These are phyloP conservation scores for Linnemannia schmuckeri DNA, from an alignment of 192 early-diverging fungal species.

Conservation along the genomic window DNA sequence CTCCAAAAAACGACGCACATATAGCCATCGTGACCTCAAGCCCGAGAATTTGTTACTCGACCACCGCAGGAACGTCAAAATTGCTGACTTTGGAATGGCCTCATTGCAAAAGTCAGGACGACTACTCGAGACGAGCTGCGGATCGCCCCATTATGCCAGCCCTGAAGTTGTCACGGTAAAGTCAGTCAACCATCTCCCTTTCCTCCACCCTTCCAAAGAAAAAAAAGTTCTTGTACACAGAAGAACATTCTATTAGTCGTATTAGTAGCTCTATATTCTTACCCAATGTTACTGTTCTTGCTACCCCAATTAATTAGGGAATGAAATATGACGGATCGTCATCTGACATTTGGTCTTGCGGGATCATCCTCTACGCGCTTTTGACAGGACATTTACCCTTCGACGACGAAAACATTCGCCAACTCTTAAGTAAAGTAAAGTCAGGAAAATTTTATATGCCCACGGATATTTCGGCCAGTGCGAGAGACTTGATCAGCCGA, in stretches of 20 bases:
- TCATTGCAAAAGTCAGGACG: conserved; percentile 61
- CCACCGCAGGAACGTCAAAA: conserved; percentile 62
- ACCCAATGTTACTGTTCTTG: background rate
- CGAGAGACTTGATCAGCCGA: conserved; percentile 60
- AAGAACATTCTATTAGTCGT: background rate
- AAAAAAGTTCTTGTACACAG: background rate
- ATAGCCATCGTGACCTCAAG: conserved; percentile 74
- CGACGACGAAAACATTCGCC: conserved; percentile 57
- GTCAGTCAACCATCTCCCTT: background rate
- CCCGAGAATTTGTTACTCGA: conserved; percentile 70
- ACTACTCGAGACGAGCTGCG: conserved; percentile 71
- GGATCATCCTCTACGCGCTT: conserved; percentile 83
- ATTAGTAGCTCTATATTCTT: background rate
- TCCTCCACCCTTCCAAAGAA: background rate
- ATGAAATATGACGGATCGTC: conserved; percentile 75
- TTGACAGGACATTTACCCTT: conserved; percentile 84
- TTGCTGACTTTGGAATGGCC: conserved; percentile 78
- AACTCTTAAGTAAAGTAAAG: conserved; percentile 57
- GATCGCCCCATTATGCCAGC: conserved; percentile 81
- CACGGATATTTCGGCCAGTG: conserved; percentile 60
- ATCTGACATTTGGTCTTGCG: conserved; percentile 87
- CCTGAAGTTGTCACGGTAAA: conserved; percentile 71
- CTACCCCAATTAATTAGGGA: conserved; percentile 50
- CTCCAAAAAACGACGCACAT: background rate
- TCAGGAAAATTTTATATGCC: conserved; percentile 65